Percentiles rank a stretch among this genome's conserved stretches.
phyloP scores from a whole-genome alignment of 2,329 filamentous ascomycete species.

The Epichloe festucae region DNA sequence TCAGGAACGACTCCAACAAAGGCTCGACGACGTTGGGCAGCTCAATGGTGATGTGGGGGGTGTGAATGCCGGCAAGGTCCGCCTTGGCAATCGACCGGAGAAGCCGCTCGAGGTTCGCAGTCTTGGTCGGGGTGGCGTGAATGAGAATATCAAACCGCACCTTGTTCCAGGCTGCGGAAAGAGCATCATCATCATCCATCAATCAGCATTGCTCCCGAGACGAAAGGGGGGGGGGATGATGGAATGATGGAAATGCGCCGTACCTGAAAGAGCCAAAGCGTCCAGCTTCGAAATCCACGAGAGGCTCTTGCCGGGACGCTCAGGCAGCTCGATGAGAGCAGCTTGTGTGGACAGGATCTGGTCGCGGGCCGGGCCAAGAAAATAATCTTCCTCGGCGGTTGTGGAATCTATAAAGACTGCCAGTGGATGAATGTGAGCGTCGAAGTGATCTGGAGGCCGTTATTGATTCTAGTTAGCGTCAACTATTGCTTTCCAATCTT shows the following conservation, averaged over 20 bases:
- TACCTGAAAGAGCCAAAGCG: constrained; percentile 54
- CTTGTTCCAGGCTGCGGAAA: constrained; percentile 56
- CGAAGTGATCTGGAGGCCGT: constrained; percentile 42
- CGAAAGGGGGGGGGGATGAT: background rate
- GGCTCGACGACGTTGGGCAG: constrained; percentile 59
- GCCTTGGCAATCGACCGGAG: constrained; percentile 62
- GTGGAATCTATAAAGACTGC: constrained; percentile 61
- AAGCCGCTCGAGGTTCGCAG: constrained; percentile 63
- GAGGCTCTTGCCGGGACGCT: constrained; percentile 46
- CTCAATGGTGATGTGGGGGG: constrained; percentile 78
- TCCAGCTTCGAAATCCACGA: constrained; percentile 72
- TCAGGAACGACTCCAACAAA: constrained; percentile 48
- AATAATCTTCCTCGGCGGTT: constrained; percentile 52
- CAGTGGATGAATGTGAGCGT: constrained; percentile 63
- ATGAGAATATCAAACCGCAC: constrained; percentile 72
- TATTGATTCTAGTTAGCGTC: background rate
- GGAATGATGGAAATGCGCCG: background rate
- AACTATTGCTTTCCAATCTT: background rate
- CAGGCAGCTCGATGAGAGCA: constrained; percentile 66
- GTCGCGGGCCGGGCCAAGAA: constrained; percentile 45
- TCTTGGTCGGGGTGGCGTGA: constrained; percentile 56
- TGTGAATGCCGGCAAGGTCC: constrained; percentile 57
- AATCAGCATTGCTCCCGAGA: constrained; percentile 4
- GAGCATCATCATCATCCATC: too few species aligned
- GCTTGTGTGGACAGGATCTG: constrained; percentile 38